These are phyloP conservation scores for Cryphonectria naterciae DNA, from an alignment of 2,329 filamentous ascomycete species.

Conservation along the genomic window DNA sequence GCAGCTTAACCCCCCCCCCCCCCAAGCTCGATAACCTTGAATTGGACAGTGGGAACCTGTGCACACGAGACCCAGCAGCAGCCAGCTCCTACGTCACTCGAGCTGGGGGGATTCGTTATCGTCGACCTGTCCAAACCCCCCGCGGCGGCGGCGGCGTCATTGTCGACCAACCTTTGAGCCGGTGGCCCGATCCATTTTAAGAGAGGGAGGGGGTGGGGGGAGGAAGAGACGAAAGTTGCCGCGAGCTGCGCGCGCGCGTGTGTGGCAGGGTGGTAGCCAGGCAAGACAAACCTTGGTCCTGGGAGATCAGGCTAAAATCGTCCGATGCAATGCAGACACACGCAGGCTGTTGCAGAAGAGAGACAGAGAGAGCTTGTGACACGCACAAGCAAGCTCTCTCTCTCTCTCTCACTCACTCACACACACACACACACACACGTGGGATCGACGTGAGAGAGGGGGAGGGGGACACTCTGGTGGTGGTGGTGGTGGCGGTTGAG, in stretches of 20 bases:
- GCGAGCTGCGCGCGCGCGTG: background rate
- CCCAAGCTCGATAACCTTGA: background rate
- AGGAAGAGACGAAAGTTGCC: background rate
- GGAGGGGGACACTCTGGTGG: background rate
- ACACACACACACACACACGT: background rate
- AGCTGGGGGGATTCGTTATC: background rate
- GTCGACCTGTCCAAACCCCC: background rate
- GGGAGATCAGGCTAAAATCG: constrained; percentile 1
- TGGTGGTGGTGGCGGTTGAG: background rate
- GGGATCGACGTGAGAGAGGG: background rate
- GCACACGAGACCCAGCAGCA: background rate
- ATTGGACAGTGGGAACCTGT: background rate
- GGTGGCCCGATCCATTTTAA: background rate
- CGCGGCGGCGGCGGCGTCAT: too few relatives aligned
- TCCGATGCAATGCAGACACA: background rate
- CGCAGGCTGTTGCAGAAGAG: background rate
- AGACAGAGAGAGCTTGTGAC: background rate
- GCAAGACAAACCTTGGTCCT: background rate
- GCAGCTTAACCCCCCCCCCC: background rate
- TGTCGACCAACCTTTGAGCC: background rate
- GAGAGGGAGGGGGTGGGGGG: too few relatives aligned
- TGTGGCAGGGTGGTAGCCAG: constrained; percentile 1
- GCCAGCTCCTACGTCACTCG: background rate
- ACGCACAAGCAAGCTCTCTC: background rate
- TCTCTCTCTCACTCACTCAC: too few relatives aligned